Evolutionary conservation across 2,329 filamentous ascomycete genomes (phyloP), one percentile per base, ranked within the genome.

Genomic region (Fusarium circinatum): DNA sequence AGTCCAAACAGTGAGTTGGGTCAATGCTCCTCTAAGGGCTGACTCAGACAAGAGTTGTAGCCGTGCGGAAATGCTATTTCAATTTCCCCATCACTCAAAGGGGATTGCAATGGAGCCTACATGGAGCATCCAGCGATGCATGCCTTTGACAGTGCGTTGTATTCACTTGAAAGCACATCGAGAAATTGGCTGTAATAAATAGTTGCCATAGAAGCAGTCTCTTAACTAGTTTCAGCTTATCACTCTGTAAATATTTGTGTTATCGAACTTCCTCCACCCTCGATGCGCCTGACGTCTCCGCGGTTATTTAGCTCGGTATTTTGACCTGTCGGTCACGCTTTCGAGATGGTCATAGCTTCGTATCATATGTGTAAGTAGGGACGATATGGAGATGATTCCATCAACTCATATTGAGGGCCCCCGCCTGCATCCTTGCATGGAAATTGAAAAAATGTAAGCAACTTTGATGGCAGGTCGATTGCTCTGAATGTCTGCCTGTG

Each of bases 41-140:
- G 18, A 45, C n/a, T 38, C 26, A 44, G 34, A 58, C 20, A 28
- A 42, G 32, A 42, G 39, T 28, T 20, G 24, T 15, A 26, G 32
- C 56, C 32, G 6, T 28, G 56, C 24, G 32, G 51, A 38, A 39
- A 34, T 38, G 36, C n/a, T 65, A 34, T 44, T 24, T 28, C 30
- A 24, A 36, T 28, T 42, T 26, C 45, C 48, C n/a, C 54, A 39
- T 36, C 17, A 54, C 45, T 42, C 20, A 26, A 26, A 30, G 28
- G 45, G 22, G 39, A 24, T 47, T 22, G 20, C 17, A n/a, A 38
- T 47, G 26, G 10, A 26, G 38, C n/a, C 38, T 36, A 45, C n/a
- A 54, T 42, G 28, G 47, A 56, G 70, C 70, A 73, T 73, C 65
- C 38, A 73, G 70, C 34, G 70, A 73, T 70, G 70, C 36, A 14